These are phyloP conservation scores for Picochlorum sp. DNA, from an alignment of 139 green algal species.

Conservation along the genomic window DNA sequence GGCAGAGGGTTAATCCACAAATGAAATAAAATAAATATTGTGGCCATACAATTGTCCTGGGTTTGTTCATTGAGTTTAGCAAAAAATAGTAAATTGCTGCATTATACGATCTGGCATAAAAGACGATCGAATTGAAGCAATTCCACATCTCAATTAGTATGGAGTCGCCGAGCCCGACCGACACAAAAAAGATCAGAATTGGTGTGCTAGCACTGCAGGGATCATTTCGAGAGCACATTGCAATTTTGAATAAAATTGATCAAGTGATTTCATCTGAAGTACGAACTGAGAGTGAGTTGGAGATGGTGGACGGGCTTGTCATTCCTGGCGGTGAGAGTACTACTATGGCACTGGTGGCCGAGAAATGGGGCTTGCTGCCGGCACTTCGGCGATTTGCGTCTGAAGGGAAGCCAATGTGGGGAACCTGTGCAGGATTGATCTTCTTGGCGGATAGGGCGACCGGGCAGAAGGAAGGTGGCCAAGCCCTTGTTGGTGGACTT, in stretches of 20 bases:
- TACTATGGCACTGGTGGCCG: slow-evolving; percentile 82
- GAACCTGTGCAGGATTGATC: slow-evolving; percentile 96
- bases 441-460: slow-evolving; percentile 79
- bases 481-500: slow-evolving; percentile 85
- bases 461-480: slow-evolving; percentile 88
- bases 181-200: slow-evolving; percentile 26
- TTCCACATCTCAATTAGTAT: no score
- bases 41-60: no score
- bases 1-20: no score
- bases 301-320: slow-evolving; percentile 65
- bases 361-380: slow-evolving; percentile 77
- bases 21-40: no score
- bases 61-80: no score
- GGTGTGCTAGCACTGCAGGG: slow-evolving; percentile 89
- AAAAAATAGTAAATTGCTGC: no score
- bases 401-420: slow-evolving; percentile 70
- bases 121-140: no score
- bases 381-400: slow-evolving; percentile 55
- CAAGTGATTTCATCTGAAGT: slow-evolving; percentile 73
- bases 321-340: slow-evolving; percentile 91
- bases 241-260: slow-evolving; percentile 37
- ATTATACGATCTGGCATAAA: no score
- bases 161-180: no score
- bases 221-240: slow-evolving; percentile 82
- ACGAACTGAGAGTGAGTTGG: slow-evolving; percentile 66